phyloP scores from a whole-genome alignment of 2,329 filamentous ascomycete genomes.

The Penicillium sp. region DNA sequence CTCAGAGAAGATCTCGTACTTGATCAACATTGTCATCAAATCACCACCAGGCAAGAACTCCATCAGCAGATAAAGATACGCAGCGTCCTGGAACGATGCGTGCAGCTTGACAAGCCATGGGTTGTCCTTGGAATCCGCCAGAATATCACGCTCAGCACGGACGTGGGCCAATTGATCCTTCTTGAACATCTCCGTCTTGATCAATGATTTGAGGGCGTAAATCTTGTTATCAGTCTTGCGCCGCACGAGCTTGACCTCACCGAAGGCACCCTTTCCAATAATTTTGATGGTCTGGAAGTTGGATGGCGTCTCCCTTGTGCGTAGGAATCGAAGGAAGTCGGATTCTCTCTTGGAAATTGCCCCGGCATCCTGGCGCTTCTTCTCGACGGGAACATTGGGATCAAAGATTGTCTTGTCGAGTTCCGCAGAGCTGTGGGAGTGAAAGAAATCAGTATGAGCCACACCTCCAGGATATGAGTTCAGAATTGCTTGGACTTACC shows the following conservation, averaged over 20 bases:
- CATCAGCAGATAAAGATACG: slow-evolving; percentile 99
- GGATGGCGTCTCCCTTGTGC: slow-evolving; percentile 86
- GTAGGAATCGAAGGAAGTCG: slow-evolving; percentile 87
- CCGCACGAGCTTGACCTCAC: slow-evolving; percentile 95
- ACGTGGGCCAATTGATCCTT: slow-evolving; percentile 98
- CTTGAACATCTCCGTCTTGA: slow-evolving; percentile 99
- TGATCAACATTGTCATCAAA: slow-evolving; percentile 99
- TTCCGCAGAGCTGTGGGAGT: slow-evolving; percentile 70
- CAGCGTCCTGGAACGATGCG: slow-evolving; percentile 94
- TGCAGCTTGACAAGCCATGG: slow-evolving; percentile 98
- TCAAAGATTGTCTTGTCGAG: slow-evolving; percentile 82
- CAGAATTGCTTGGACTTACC: slow-evolving; percentile 53
- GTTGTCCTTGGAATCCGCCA: slow-evolving; percentile 93
- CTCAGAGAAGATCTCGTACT: slow-evolving; percentile 99
- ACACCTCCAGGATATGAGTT: not conserved
- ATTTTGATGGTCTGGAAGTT: slow-evolving; percentile 98
- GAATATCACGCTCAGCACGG: slow-evolving; percentile 92
- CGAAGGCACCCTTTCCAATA: slow-evolving; percentile 97
- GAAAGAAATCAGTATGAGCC: not conserved
- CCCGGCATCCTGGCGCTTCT: slow-evolving; percentile 80
- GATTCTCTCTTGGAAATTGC: slow-evolving; percentile 83
- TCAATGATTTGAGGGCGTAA: slow-evolving; percentile 95
- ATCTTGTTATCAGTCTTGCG: slow-evolving; percentile 95
- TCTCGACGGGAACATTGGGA: slow-evolving; percentile 66
- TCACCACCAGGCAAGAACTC: slow-evolving; percentile 98